phyloP scores from a whole-genome alignment of 805 yeast species.

The Zygoascus flipseniorum region DNA sequence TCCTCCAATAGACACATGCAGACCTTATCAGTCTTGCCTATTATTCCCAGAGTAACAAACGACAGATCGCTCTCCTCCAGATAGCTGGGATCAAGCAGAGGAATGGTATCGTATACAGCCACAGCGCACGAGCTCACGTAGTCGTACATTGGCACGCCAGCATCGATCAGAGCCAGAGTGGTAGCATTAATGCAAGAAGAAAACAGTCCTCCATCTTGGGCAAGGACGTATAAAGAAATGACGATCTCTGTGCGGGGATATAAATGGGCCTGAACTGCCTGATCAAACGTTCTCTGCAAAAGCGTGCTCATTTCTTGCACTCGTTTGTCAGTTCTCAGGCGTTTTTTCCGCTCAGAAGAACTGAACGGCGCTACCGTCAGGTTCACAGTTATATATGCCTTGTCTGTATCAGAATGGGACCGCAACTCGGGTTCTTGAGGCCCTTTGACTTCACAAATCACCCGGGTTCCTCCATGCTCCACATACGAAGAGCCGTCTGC shows the following conservation, averaged over 20 bases:
- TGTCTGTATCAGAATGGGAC: slow-evolving; percentile 36
- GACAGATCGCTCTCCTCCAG: slow-evolving; percentile 82
- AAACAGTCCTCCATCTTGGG: slow-evolving; percentile 85
- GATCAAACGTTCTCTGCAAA: slow-evolving; percentile 28
- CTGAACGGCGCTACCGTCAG: slow-evolving; percentile 76
- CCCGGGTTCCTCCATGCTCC: slow-evolving; percentile 87
- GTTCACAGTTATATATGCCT: slow-evolving; percentile 53
- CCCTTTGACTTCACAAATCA: slow-evolving; percentile 77
- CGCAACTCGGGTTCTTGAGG: slow-evolving; percentile 74
- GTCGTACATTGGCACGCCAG: slow-evolving; percentile 91
- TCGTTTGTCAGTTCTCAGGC: slow-evolving; percentile 48
- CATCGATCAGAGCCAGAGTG: slow-evolving; percentile 85
- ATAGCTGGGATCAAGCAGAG: slow-evolving; percentile 73
- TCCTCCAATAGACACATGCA: slow-evolving; percentile 73
- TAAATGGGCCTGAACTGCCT: slow-evolving; percentile 62
- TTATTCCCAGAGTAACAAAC: slow-evolving; percentile 69
- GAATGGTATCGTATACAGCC: slow-evolving; percentile 69
- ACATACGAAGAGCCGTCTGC: slow-evolving; percentile 90
- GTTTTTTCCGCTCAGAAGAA: slow-evolving; percentile 63
- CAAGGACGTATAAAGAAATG: slow-evolving; percentile 65
- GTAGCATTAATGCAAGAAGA: slow-evolving; percentile 76
- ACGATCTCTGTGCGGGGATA: slow-evolving; percentile 81
- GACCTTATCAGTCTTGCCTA: slow-evolving; percentile 74
- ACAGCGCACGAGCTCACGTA: slow-evolving; percentile 74
- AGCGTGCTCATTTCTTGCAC: slow-evolving; percentile 28